phyloP scores from a whole-genome alignment of 495 filamentous ascomycete genomes.

The Podospora appendiculata region DNA sequence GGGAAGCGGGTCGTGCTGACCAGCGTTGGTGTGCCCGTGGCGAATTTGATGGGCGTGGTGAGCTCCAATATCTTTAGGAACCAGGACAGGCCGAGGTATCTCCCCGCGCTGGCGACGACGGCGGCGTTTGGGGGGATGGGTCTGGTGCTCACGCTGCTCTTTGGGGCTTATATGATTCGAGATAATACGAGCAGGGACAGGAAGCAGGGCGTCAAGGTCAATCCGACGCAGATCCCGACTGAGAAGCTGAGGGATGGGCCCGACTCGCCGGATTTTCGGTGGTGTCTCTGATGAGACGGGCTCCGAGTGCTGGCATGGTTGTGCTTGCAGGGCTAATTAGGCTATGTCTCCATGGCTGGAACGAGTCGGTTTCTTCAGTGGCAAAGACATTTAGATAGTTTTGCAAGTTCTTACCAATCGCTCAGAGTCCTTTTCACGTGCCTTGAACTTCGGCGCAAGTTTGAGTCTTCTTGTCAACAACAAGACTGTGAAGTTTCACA shows the following conservation, averaged over 20 bases:
- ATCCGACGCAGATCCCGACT: constrained; percentile 61
- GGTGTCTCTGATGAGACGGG: constrained; percentile 45
- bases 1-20: constrained; percentile 63
- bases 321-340: too few relatives aligned
- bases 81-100: constrained; percentile 64
- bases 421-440: too few relatives aligned
- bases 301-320: not conserved
- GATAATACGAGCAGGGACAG: constrained; percentile 62
- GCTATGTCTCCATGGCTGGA: too few relatives aligned
- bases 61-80: constrained; percentile 66
- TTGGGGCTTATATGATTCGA: constrained; percentile 62
- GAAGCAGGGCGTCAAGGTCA: constrained; percentile 50
- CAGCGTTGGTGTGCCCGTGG: constrained; percentile 64
- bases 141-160: constrained; percentile 42
- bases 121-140: constrained; percentile 65
- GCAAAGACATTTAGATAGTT: too few relatives aligned
- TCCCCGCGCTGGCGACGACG: constrained; percentile 65
- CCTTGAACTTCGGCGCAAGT: too few relatives aligned
- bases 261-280: constrained; percentile 55
- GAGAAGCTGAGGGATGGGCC: constrained; percentile 63
- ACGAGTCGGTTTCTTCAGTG: too few relatives aligned
- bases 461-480: too few relatives aligned
- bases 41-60: constrained; percentile 75
- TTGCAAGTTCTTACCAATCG: too few relatives aligned
- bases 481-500: too few relatives aligned